Percentiles rank a stretch among this genome's conserved stretches.
Evolutionary conservation across 805 yeast species (phyloP).

Genomic region (Candida vartiovaarae): DNA sequence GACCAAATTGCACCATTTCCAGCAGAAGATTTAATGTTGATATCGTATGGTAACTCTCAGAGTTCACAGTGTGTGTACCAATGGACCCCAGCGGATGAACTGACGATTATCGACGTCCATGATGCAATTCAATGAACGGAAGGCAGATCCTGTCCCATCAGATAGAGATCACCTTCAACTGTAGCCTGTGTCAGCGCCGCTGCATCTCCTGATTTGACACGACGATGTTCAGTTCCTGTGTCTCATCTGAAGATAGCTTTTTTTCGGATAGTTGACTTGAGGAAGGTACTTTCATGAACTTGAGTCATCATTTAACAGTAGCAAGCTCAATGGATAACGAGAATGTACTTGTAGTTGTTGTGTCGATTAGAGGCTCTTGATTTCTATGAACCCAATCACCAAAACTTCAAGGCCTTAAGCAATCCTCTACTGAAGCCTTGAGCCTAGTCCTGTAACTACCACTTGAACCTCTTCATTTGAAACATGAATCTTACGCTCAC

Average conservation of each 20-base stretch:
- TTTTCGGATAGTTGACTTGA: neutral
- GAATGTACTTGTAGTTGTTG: neutral
- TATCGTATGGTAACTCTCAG: neutral
- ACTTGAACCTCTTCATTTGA: constrained; percentile 62
- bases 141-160: constrained; percentile 20
- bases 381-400: constrained; percentile 8
- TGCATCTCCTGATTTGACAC: constrained; percentile 20
- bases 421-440: constrained; percentile 38
- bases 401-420: constrained; percentile 22
- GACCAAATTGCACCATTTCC: constrained; percentile 45
- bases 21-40: constrained; percentile 27
- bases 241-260: neutral
- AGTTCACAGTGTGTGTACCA: neutral
- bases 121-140: constrained; percentile 21
- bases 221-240: constrained; percentile 7
- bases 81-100: constrained; percentile 14
- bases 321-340: neutral
- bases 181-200: constrained; percentile 18
- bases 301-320: neutral
- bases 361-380: neutral
- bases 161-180: constrained; percentile 27
- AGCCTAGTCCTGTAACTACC: constrained; percentile 80
- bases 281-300: neutral
- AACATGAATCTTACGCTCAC: constrained; percentile 40
- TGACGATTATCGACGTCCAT: constrained; percentile 18